phyloP scores from a whole-genome alignment of 2,329 filamentous ascomycete species.

The Berkeleyomyces rouxiae region DNA sequence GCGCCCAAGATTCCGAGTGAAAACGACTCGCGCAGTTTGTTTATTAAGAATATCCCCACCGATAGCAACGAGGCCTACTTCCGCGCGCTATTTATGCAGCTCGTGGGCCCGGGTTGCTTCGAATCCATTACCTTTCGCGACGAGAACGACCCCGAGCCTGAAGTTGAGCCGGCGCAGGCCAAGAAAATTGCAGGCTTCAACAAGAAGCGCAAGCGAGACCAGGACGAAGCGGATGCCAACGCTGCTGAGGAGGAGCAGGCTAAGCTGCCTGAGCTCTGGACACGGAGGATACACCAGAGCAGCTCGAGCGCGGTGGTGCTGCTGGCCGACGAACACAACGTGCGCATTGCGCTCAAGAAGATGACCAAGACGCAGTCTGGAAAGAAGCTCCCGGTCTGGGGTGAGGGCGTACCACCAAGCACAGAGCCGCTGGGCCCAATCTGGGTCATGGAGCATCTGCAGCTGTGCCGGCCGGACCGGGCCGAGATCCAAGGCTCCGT shows the following conservation, averaged over 20 bases:
- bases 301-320: slow-evolving; percentile 67
- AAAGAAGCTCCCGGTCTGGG: slow-evolving; percentile 52
- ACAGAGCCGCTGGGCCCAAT: slow-evolving; percentile 33
- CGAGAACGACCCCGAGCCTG: slow-evolving; percentile 28
- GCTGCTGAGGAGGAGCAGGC: slow-evolving; percentile 42
- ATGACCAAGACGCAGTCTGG: slow-evolving; percentile 40
- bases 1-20: slow-evolving; percentile 59
- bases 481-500: slow-evolving; percentile 50
- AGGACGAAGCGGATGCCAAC: slow-evolving; percentile 36
- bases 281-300: slow-evolving; percentile 49
- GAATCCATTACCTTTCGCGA: slow-evolving; percentile 63
- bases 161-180: slow-evolving; percentile 23
- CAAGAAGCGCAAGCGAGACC: slow-evolving; percentile 33
- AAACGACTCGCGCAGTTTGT: slow-evolving; percentile 64
- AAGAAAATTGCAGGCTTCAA: slow-evolving; percentile 24
- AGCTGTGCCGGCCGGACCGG: slow-evolving; percentile 53
- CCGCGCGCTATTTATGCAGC: slow-evolving; percentile 53
- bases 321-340: slow-evolving; percentile 69
- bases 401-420: slow-evolving; percentile 37
- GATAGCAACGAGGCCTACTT: slow-evolving; percentile 69
- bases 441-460: slow-evolving; percentile 49
- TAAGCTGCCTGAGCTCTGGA: slow-evolving; percentile 56
- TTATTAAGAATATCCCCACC: slow-evolving; percentile 75
- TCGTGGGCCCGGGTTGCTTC: slow-evolving; percentile 63
- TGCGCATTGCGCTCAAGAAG: slow-evolving; percentile 63